Base-by-base conservation (phyloP, 768 basidiomycete species). In the Collybia sp. region DNA sequence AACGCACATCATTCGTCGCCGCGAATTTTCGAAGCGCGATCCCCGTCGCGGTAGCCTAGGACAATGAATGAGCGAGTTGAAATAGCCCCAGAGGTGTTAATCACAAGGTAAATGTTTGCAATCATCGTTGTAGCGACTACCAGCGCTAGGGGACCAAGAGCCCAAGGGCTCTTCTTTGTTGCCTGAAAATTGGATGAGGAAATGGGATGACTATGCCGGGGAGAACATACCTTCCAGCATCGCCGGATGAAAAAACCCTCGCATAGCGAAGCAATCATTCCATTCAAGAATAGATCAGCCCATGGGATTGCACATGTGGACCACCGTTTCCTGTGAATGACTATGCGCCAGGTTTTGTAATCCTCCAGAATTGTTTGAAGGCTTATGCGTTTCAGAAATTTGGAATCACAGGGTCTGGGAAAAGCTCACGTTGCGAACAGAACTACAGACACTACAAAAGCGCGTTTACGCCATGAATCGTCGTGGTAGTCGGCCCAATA, bases 241-340 rank as follows among this genome's bases (percentile, higher is more conserved):
- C 72, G 61, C 32, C 68, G 60, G 19, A 79, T 70, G 37, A 75
- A 74, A 49, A 73, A 79, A 2, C 64, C 58, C 54, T 79, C 70
- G 52, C 76, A 78, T 31, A 74, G 42, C 44, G 67, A 59, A 51
- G 68, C 71, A 32, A 79, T 69, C 8, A 70, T 53, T 2, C 74
- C 74, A 51, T 77, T 78, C 31, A 77, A 42, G 44, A 78, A 71
- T 31, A 77, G 51, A 42, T 76, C 74, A 0, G 68, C 60, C 69
- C 70, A 75, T 48, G 70, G 62, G 15, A 77, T 65, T 0, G 55
- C 55, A 46, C 65, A 73, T 2, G 64, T 62, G 32, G 70, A 64
- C 68, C 71, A 72, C 46, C 48, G 51, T 34, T 54, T 46, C 6
- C 56, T 54, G 16, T 53, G 47, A 25, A 72, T 56, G 2, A 63